Evolutionary conservation across 2,329 filamentous ascomycete genomes (phyloP), one percentile per base, ranked within the genome.

Genomic region (Cercospora sesami): DNA sequence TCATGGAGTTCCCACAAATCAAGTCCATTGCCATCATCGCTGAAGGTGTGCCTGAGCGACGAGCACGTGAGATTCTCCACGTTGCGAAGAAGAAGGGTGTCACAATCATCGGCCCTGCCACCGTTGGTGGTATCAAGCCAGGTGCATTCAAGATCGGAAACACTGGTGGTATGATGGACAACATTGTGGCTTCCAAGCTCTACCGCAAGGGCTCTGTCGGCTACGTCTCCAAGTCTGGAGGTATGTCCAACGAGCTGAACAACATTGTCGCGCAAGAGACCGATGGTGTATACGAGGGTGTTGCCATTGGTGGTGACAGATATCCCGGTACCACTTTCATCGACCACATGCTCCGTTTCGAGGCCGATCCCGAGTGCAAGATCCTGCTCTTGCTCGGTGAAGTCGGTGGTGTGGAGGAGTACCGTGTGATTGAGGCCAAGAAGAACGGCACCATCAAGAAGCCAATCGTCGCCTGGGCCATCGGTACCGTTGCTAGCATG

Each of bases 151-250:
- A 98, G 89, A 99, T 99, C 74, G 95, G 95, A 82, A 99, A 99
- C 89, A 99, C 95, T 78, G 95, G 95, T 88, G 95, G 95, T 83
- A 99, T 99, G 95, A 99, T 99, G 95, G 95, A 99, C 89, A 99
- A 99, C 89, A 99, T 99, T 78, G 95, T 99, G 73, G 93, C 95
- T 76, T 98, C 95, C 81, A 99, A 99, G 90, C 92, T 99, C 70
- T 99, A 99, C 90, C 94, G 95, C 84, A 95, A 95, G 85, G 95
- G 95, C 77, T 98, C 95, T 76, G 94, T 99, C 75, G 95, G 93
- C 77, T 99, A 99, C 83, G 95, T 99, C 83, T 98, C 94, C 87
- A 99, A 99, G 88, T 99, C 95, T 68, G 95, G 95, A 80, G 95
- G 95, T 85, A 99, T 99, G 95, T 98, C 95, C 83, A 99, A 99